A percentile compares a stretch with the other conserved stretches of the same genome.
These are phyloP conservation scores for Blastocystis sp. DNA, from an alignment of 352 stramenopile genomes.

Conservation along the genomic window DNA sequence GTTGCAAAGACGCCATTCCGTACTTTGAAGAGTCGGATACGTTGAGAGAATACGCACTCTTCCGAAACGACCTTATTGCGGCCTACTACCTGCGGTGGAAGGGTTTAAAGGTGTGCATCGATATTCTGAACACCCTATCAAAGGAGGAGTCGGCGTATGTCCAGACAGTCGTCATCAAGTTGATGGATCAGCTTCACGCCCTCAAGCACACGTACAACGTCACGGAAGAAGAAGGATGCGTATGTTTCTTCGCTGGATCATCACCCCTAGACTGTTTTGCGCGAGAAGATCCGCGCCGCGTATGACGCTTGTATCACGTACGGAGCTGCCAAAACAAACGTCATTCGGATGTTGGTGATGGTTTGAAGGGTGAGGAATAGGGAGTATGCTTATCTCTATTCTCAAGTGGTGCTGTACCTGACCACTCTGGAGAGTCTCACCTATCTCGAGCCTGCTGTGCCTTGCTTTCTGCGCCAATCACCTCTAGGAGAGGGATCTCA, in stretches of 20 bases:
- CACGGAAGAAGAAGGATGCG: neutral
- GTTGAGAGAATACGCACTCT: constrained; percentile 30
- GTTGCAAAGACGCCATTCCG: constrained; percentile 6
- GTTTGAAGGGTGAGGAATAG: neutral
- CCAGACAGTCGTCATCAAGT: neutral
- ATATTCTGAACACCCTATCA: neutral
- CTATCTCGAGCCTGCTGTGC: neutral
- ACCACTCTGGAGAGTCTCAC: constrained; percentile 6
- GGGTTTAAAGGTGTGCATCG: constrained; percentile 24
- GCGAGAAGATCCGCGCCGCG: neutral
- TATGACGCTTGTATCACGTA: constrained; percentile 49
- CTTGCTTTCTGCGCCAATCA: neutral
- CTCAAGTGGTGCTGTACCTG: constrained; percentile 39
- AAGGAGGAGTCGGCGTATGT: constrained; percentile 6
- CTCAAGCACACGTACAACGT: constrained; percentile 37
- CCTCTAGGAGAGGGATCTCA: constrained; percentile 18
- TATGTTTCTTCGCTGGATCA: neutral
- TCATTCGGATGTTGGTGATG: constrained; percentile 27
- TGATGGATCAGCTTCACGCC: constrained; percentile 13
- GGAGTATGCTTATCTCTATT: constrained; percentile 40
- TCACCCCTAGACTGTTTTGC: constrained; percentile 19
- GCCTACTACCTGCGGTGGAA: constrained; percentile 49
- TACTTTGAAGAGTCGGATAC: constrained; percentile 63
- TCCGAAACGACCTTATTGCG: neutral
- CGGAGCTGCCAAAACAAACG: neutral